phyloP scores from a whole-genome alignment of 352 stramenopile species.

The Halophytophthora polymorphica region DNA sequence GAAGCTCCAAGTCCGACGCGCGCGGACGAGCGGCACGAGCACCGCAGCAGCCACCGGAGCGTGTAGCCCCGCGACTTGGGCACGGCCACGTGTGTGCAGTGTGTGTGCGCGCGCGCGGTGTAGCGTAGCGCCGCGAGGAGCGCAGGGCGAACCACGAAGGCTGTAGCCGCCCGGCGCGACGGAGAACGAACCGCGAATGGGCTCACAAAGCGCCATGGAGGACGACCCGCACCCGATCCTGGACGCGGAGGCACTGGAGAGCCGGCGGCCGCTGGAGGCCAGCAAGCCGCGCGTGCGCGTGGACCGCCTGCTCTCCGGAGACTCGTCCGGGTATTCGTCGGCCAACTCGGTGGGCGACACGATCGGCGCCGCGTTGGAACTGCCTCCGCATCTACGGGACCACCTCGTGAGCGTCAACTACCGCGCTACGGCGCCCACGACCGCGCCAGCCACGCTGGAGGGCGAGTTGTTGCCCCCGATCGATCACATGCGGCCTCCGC shows the following conservation, averaged over 20 bases:
- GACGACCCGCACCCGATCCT: constrained; percentile 43
- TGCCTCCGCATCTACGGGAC: constrained; percentile 58
- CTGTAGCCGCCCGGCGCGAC: background rate
- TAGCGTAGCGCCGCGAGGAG: background rate
- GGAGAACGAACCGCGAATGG: constrained; percentile 21
- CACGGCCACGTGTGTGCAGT: background rate
- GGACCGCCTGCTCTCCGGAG: constrained; percentile 32
- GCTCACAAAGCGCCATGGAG: constrained; percentile 45
- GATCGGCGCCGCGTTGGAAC: constrained; percentile 29
- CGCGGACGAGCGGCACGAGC: background rate
- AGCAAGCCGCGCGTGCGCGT: constrained; percentile 31
- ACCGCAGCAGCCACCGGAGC: too few species aligned
- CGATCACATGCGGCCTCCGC: constrained; percentile 42
- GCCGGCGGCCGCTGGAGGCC: constrained; percentile 24
- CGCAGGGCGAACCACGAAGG: background rate
- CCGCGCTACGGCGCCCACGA: constrained; percentile 22
- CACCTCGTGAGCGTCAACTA: constrained; percentile 49
- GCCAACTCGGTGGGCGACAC: constrained; percentile 30
- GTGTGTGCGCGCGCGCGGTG: background rate
- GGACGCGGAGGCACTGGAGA: constrained; percentile 29
- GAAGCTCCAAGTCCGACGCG: too few species aligned
- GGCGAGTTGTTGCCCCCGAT: constrained; percentile 61
- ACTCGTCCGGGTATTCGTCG: constrained; percentile 40
- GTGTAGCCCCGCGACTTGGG: too few species aligned
- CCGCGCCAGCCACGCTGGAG: constrained; percentile 26